These are phyloP conservation scores for Verruconis gallopava DNA, from an alignment of 2,329 filamentous ascomycete species.

Conservation along the genomic window DNA sequence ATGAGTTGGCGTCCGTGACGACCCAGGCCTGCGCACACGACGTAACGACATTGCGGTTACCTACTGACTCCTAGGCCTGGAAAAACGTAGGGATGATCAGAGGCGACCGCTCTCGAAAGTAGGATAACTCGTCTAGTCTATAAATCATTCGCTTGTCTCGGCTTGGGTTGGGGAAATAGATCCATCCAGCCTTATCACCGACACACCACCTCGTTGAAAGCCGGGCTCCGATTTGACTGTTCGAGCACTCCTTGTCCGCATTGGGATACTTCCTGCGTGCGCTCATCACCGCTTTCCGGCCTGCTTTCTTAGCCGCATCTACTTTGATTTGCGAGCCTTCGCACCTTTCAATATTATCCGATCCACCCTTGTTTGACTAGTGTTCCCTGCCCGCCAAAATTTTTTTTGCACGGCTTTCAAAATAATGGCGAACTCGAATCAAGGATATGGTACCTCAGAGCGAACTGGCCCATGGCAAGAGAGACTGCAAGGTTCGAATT, in stretches of 20 bases:
- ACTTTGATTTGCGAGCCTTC: neutral
- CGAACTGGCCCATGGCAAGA: conserved; percentile 9
- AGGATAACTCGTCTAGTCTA: neutral
- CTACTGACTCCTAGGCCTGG: neutral
- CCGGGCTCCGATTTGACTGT: neutral
- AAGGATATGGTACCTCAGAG: conserved; percentile 2
- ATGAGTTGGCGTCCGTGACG: neutral
- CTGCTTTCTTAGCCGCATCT: neutral
- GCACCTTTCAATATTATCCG: neutral
- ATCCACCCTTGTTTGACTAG: conserved; percentile 6
- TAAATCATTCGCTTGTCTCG: conserved; percentile 10
- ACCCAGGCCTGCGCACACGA: neutral
- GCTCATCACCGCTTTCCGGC: neutral
- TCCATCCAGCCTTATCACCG: neutral
- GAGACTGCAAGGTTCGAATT: conserved; percentile 9
- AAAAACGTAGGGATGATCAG: neutral
- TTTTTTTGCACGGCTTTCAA: neutral
- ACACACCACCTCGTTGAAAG: neutral
- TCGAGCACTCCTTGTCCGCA: neutral
- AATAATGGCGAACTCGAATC: neutral
- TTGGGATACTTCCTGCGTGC: neutral
- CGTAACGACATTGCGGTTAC: neutral
- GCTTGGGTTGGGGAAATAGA: conserved; percentile 1
- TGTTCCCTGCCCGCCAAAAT: neutral
- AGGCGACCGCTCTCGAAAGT: neutral